phyloP scores from a whole-genome alignment of 495 filamentous ascomycete species.

The Penicillium pulvis region DNA sequence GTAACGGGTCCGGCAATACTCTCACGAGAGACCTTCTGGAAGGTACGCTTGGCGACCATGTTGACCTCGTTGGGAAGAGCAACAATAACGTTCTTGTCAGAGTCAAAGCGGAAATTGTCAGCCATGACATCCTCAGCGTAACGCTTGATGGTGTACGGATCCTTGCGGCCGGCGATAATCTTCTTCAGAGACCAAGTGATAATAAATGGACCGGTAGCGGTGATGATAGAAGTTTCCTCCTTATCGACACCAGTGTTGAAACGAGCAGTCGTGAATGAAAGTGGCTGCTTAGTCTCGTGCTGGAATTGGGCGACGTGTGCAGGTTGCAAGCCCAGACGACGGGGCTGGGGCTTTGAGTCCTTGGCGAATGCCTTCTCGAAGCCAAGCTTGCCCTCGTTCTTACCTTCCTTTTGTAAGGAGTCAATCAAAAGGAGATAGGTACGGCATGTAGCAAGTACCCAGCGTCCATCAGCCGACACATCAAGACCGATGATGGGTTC shows the following conservation, averaged over 20 bases:
- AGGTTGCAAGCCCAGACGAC: constrained; percentile 83
- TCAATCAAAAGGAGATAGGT: constrained; percentile 96
- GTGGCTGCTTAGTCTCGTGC: constrained; percentile 83
- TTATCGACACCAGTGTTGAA: constrained; percentile 89
- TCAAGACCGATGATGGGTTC: constrained; percentile 95
- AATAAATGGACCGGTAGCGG: constrained; percentile 96
- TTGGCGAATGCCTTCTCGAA: constrained; percentile 94
- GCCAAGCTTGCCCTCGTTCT: constrained; percentile 95
- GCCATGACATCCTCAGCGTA: constrained; percentile 95
- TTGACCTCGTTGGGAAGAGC: constrained; percentile 96
- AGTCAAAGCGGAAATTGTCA: constrained; percentile 98
- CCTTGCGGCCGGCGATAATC: constrained; percentile 72
- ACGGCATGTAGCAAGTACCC: constrained; percentile 91
- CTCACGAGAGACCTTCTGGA: constrained; percentile 89
- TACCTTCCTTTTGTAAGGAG: constrained; percentile 84
- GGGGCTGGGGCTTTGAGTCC: constrained; percentile 89
- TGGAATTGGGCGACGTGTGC: constrained; percentile 95
- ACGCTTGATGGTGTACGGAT: constrained; percentile 94
- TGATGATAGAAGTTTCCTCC: constrained; percentile 88
- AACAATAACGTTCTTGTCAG: constrained; percentile 96
- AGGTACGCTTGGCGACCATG: constrained; percentile 83
- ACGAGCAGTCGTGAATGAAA: constrained; percentile 86
- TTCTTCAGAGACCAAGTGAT: constrained; percentile 95
- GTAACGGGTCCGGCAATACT: constrained; percentile 74
- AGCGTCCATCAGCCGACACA: constrained; percentile 90